phyloP scores from a whole-genome alignment of 176 grass and related monocot genomes.

The Cenchrus fungigraminus region DNA sequence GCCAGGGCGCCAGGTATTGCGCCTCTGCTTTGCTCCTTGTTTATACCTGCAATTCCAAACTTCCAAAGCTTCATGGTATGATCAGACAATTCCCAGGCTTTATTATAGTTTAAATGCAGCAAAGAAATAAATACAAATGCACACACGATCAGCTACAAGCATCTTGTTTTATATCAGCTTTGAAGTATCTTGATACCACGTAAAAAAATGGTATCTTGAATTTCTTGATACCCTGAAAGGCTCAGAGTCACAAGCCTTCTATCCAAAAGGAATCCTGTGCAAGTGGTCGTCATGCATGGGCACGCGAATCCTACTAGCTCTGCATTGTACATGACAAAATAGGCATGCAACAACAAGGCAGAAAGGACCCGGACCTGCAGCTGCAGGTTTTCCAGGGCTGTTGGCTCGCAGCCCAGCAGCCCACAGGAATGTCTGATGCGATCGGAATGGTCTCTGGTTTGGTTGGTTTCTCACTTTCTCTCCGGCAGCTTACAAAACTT shows the following conservation, averaged over 20 bases:
- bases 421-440: constrained; percentile 26
- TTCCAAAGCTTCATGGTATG: not conserved
- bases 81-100: not conserved
- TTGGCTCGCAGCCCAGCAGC: constrained; percentile 4
- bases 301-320: not conserved
- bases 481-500: not conserved
- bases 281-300: not conserved
- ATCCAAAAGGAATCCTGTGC: not conserved
- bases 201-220: too few species aligned
- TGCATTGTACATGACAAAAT: constrained; percentile 16
- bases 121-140: not conserved
- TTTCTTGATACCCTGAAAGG: not conserved
- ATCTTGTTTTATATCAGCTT: not conserved
- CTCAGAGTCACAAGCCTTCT: not conserved
- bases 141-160: not conserved
- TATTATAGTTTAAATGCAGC: not conserved
- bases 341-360: constrained; percentile 20
- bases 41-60: not conserved
- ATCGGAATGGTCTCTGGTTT: constrained; percentile 15
- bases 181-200: not conserved
- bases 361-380: too few species aligned
- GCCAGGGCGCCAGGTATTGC: not conserved
- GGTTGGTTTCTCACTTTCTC: too few species aligned
- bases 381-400: constrained; percentile 14
- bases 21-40: not conserved